Evolutionary conservation across 495 filamentous ascomycete genomes (phyloP).

Genomic region (Achaetomiella virescens): DNA sequence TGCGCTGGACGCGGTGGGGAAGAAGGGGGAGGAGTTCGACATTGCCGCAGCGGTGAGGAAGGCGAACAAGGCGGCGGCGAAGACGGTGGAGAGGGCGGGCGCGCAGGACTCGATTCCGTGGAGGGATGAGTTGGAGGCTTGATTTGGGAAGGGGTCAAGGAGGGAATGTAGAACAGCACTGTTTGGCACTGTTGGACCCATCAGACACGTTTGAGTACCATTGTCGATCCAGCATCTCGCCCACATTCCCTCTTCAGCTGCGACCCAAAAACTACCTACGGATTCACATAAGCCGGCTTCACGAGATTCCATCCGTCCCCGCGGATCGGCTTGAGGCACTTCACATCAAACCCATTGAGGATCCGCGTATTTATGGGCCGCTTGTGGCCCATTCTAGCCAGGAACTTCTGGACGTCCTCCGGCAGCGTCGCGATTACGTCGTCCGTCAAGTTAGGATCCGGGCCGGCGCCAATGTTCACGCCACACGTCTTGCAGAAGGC

Average conservation of each 20-base stretch:
- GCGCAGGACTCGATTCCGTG: conserved; percentile 89
- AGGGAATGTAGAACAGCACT: neutral
- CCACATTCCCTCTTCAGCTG: too few relatives aligned
- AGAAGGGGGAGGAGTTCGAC: conserved; percentile 33
- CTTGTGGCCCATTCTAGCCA: neutral
- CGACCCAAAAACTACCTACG: conserved; percentile 18
- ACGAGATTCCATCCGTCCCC: conserved; percentile 25
- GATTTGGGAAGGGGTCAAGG: neutral
- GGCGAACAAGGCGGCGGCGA: conserved; percentile 69
- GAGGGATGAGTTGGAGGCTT: conserved; percentile 61
- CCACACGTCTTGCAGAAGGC: conserved; percentile 44
- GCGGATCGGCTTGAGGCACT: conserved; percentile 17
- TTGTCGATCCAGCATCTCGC: too few relatives aligned
- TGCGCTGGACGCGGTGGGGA: conserved; percentile 55
- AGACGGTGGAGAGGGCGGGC: conserved; percentile 68
- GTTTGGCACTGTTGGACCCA: too few relatives aligned
- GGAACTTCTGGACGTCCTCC: conserved; percentile 12
- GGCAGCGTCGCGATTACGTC: conserved; percentile 20
- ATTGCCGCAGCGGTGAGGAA: conserved; percentile 56
- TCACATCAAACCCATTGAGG: conserved; percentile 29
- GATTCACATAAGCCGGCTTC: conserved; percentile 31
- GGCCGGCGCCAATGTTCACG: conserved; percentile 24
- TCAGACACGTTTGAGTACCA: too few relatives aligned
- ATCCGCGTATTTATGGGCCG: conserved; percentile 30
- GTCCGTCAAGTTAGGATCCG: conserved; percentile 18